Evolutionary conservation across 169 alveolate species (phyloP).

Genomic region (Eimeria nieschulzi): DNA sequence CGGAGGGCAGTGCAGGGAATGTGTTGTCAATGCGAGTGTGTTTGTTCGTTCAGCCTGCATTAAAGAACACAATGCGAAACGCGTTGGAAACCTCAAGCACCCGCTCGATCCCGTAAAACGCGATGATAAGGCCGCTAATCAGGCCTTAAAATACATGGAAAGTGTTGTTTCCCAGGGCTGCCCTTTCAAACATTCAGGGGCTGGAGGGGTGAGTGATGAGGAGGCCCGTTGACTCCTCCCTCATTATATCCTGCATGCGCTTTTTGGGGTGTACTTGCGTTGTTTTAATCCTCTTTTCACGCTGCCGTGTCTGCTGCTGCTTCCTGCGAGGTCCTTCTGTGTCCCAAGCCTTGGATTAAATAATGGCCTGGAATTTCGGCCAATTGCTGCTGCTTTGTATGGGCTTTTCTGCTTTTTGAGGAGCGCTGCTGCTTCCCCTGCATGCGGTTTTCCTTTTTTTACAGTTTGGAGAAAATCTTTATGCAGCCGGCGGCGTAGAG

Average conservation of each 20-base stretch:
- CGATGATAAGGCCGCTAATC: neutral
- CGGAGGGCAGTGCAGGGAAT: too few species aligned
- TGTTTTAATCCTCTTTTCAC: too few species aligned
- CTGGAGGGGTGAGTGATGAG: neutral
- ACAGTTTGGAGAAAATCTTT: constrained; percentile 64
- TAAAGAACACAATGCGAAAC: neutral
- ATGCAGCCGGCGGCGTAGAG: neutral
- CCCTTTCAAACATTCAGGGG: neutral
- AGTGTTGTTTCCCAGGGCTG: neutral
- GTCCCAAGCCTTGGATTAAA: too few species aligned
- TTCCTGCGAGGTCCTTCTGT: too few species aligned
- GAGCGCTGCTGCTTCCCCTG: neutral
- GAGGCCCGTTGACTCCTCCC: too few species aligned
- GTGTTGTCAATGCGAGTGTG: too few species aligned
- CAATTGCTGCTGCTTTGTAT: neutral
- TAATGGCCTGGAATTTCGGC: too few species aligned
- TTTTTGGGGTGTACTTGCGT: neutral
- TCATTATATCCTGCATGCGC: neutral
- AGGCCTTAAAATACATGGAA: neutral
- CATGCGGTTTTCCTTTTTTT: neutral
- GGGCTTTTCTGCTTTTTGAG: neutral
- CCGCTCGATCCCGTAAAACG: neutral
- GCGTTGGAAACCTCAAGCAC: neutral
- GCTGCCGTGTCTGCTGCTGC: too few species aligned
- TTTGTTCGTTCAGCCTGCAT: neutral